Evolutionary conservation across 495 filamentous ascomycete genomes (phyloP).

Genomic region (Xanthoparmelia taractica): DNA sequence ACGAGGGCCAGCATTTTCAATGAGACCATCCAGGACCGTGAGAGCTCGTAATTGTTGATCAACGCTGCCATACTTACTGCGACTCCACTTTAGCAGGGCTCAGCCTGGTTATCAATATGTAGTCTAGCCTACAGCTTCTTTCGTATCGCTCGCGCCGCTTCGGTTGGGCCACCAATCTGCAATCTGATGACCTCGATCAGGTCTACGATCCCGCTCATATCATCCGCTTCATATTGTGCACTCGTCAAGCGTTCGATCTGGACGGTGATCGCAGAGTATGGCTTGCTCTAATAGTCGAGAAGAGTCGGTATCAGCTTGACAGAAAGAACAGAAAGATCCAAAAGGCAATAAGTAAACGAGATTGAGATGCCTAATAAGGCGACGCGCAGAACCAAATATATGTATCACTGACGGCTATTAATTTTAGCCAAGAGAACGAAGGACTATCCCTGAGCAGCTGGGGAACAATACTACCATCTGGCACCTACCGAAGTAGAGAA

Average conservation of each 20-base stretch:
- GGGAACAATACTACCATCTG: not conserved
- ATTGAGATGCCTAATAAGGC: conserved; percentile 1
- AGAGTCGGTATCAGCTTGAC: conserved; percentile 18
- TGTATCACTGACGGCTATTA: no score
- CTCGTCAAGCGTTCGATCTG: conserved; percentile 84
- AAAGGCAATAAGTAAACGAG: conserved; percentile 4
- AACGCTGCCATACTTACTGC: conserved; percentile 84
- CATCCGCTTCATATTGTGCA: conserved; percentile 83
- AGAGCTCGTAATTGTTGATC: conserved; percentile 88
- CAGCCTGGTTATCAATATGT: not conserved
- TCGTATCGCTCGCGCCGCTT: conserved; percentile 84
- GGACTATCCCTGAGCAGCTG: not conserved
- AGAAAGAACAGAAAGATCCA: conserved; percentile 8
- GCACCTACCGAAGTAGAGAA: conserved; percentile 26
- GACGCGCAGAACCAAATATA: no score
- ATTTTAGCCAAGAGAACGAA: no score
- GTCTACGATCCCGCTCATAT: conserved; percentile 84
- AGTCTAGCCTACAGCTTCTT: conserved; percentile 76
- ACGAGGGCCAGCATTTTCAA: conserved; percentile 84
- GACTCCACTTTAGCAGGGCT: not conserved
- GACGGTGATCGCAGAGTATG: conserved; percentile 91
- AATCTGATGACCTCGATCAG: conserved; percentile 89
- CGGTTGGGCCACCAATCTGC: conserved; percentile 77
- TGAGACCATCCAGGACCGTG: conserved; percentile 83
- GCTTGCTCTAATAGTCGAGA: conserved; percentile 61